Conservation (phyloP, 2,329 filamentous ascomycete species). For the Xylaria polymorpha region DNA sequence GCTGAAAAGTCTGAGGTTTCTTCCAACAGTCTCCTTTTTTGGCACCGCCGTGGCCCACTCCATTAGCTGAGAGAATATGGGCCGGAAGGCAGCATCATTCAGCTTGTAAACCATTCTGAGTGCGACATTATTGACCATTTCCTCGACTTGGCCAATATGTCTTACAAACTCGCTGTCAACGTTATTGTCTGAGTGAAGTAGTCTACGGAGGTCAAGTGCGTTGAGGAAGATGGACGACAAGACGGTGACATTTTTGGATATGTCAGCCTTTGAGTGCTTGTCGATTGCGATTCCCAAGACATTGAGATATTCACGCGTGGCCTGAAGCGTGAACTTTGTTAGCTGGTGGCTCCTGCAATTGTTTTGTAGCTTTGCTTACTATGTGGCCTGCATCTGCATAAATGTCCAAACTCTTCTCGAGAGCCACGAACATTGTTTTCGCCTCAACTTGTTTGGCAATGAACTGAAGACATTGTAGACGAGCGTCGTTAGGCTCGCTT, state of each 20-base stretch:
- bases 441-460: slow-evolving; percentile 82
- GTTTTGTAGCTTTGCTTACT: slow-evolving; percentile 59
- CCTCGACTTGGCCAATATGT: slow-evolving; percentile 70
- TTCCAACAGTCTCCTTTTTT: slow-evolving; percentile 70
- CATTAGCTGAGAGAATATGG: slow-evolving; percentile 86
- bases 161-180: slow-evolving; percentile 56
- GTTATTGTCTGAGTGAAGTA: slow-evolving; percentile 61
- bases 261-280: slow-evolving; percentile 78
- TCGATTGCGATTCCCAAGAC: slow-evolving; percentile 78
- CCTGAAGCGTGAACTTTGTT: slow-evolving; percentile 58
- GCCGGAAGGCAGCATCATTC: slow-evolving; percentile 92
- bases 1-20: slow-evolving; percentile 73
- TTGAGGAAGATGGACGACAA: slow-evolving; percentile 74
- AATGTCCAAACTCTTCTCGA: slow-evolving; percentile 77
- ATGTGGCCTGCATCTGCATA: slow-evolving; percentile 71
- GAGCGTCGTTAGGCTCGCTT: slow-evolving; percentile 71
- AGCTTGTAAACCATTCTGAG: slow-evolving; percentile 96
- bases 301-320: slow-evolving; percentile 74
- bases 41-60: slow-evolving; percentile 78
- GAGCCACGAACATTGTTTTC: slow-evolving; percentile 77
- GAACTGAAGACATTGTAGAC: slow-evolving; percentile 76
- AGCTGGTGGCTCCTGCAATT: slow-evolving; percentile 38
- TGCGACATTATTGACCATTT: slow-evolving; percentile 73
- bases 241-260: slow-evolving; percentile 78
- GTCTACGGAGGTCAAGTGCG: slow-evolving; percentile 73